Evolutionary conservation across 1,284 basidiomycete genomes (phyloP).

Genomic region (Hemileia vastatrix): DNA sequence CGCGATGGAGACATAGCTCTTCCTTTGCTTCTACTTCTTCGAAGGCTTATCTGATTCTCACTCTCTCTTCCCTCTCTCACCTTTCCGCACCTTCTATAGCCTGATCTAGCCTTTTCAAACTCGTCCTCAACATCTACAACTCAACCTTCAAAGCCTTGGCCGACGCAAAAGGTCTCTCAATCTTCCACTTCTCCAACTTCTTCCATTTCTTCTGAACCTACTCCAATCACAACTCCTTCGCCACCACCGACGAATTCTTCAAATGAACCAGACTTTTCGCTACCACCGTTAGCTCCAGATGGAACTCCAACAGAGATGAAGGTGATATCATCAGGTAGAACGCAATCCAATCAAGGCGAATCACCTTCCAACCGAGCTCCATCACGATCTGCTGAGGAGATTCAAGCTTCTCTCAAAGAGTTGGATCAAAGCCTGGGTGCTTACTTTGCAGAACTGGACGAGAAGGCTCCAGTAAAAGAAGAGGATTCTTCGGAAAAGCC

Average conservation of each 20-base stretch:
- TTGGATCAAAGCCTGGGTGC: conserved; percentile 14
- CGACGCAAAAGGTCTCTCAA: not conserved
- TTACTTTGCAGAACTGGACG: too few relatives aligned
- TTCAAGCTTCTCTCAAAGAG: not conserved
- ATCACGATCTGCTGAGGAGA: conserved; percentile 1
- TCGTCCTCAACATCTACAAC: not conserved
- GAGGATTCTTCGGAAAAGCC: too few relatives aligned
- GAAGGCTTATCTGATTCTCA: too few relatives aligned
- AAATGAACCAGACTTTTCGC: not conserved
- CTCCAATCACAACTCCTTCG: not conserved
- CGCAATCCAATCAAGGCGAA: not conserved
- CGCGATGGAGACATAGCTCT: too few relatives aligned
- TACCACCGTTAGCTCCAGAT: conserved; percentile 22
- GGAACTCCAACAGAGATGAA: conserved; percentile 26
- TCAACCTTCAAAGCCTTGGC: conserved; percentile 6
- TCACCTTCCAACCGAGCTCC: not conserved
- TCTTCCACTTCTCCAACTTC: conserved; percentile 1
- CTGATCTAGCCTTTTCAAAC: too few relatives aligned
- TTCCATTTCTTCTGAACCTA: not conserved
- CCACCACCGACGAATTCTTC: not conserved
- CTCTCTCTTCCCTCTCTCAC: too few relatives aligned
- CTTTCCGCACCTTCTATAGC: too few relatives aligned
- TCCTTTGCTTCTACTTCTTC: too few relatives aligned
- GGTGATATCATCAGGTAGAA: conserved; percentile 15
- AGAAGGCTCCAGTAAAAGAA: too few relatives aligned